These are phyloP conservation scores for Westerdykella ornata DNA, from an alignment of 2,329 filamentous ascomycete species.

Conservation along the genomic window DNA sequence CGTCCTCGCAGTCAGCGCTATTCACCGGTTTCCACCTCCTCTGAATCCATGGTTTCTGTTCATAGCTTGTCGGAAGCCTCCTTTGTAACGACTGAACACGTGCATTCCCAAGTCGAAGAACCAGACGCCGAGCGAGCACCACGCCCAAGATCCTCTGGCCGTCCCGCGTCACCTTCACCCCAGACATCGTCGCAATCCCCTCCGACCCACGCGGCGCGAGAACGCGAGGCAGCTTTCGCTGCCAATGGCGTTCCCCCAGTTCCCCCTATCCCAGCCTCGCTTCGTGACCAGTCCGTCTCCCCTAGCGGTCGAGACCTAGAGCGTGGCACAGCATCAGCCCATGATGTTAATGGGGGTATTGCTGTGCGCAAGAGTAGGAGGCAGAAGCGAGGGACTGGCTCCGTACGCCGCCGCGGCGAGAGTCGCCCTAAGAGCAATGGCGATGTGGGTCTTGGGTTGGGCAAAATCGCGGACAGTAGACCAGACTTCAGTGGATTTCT, in stretches of 20 bases:
- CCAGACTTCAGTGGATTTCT: constrained; percentile 31
- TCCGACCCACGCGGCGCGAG: constrained; percentile 7
- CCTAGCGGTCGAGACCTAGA: constrained; percentile 3
- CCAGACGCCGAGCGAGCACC: not conserved
- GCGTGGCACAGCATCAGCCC: constrained; percentile 11
- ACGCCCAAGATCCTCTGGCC: constrained; percentile 10
- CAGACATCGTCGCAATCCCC: constrained; percentile 4
- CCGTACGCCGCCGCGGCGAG: constrained; percentile 13
- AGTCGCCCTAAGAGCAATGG: constrained; percentile 2
- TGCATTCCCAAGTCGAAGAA: constrained; percentile 1
- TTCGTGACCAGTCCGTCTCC: constrained; percentile 15
- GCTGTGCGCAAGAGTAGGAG: constrained; percentile 20
- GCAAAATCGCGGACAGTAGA: constrained; percentile 6
- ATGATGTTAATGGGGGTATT: constrained; percentile 15
- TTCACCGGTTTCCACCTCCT: constrained; percentile 48
- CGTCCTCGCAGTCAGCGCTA: constrained; percentile 33
- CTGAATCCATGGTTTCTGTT: constrained; percentile 66
- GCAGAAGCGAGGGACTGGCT: constrained; percentile 20
- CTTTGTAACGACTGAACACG: constrained; percentile 26
- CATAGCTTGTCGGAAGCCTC: constrained; percentile 63
- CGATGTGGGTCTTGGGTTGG: constrained; percentile 1
- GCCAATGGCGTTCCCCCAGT: constrained; percentile 25
- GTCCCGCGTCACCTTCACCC: constrained; percentile 20
- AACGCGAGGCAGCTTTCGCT: constrained; percentile 12
- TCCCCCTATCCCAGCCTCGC: constrained; percentile 27